These are phyloP conservation scores for Phialophora tarda DNA, from an alignment of 2,329 filamentous ascomycete species.

Conservation along the genomic window DNA sequence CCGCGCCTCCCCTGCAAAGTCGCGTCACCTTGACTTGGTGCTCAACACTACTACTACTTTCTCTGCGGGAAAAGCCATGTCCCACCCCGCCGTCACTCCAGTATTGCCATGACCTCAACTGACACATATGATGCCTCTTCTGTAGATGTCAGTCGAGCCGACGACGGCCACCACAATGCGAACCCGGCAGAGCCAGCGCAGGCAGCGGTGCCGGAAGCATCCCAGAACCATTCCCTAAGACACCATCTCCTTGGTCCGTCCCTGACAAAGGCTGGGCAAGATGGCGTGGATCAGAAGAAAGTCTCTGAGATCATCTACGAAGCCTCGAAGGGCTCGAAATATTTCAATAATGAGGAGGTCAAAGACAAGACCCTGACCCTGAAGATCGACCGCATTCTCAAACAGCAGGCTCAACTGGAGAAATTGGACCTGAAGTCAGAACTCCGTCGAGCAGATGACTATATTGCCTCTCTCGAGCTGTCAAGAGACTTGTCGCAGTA, in stretches of 20 bases:
- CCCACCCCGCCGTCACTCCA: neutral
- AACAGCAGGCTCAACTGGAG: conserved; percentile 76
- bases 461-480: conserved; percentile 78
- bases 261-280: conserved; percentile 90
- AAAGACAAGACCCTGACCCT: conserved; percentile 81
- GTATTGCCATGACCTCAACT: conserved; percentile 30
- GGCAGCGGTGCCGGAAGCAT: conserved; percentile 24
- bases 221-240: conserved; percentile 71
- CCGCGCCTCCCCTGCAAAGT: conserved; percentile 16
- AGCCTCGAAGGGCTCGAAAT: conserved; percentile 94
- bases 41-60: neutral
- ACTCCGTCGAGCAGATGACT: conserved; percentile 76
- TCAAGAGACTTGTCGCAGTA: conserved; percentile 80
- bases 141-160: conserved; percentile 11
- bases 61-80: conserved; percentile 13
- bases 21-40: neutral
- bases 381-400: conserved; percentile 81
- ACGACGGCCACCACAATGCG: neutral
- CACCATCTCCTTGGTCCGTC: conserved; percentile 90
- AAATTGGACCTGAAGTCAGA: conserved; percentile 75
- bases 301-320: conserved; percentile 97
- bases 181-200: neutral
- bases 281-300: conserved; percentile 89
- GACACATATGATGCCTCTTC: conserved; percentile 19
- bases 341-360: conserved; percentile 86